Base-by-base conservation (phyloP, 352 stramenopile species). In the Chrysophaeum taylorii region DNA sequence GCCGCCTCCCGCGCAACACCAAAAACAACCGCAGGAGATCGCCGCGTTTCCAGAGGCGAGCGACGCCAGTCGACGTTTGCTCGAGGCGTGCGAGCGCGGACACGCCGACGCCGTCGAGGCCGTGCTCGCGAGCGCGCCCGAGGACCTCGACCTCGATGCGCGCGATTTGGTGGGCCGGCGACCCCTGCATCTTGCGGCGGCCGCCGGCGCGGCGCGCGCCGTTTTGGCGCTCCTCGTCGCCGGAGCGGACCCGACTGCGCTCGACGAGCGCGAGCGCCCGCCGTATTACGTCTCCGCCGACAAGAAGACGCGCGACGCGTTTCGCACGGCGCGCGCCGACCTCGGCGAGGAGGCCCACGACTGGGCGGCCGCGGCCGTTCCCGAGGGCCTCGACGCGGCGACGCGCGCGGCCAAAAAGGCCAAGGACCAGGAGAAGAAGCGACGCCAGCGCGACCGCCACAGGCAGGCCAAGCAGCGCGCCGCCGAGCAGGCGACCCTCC, bases 371-470 rank as follows among this genome's bases (percentile, higher is more conserved):
- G 31, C 14, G 14, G 57, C 33, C 33, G 57, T 66, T 31, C 57
- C 57, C 12, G 33, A 27, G 57, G 12, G 33, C 33, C 57, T 45
- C 33, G 57, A 66, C 57, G 57, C 25, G 12, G 57, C 25, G 18
- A n/a, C 9, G 1, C 1, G 27, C 4, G 15, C 2, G 35, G 33
- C 33, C 14, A 41, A 45, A n/a, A 23, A 31, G 12, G 1, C 15
- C 2, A 41, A 35, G 18, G 57, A 66, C 2, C 14, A 21, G 1
- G 35, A 16, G 14, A 66, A 66, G 57, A 66, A 66, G 35, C 25
- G 23, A n/a, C 57, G 57, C 2, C 57, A 66, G 57, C 57, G 57
- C 57, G 57, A 66, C 12, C 33, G 33, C 1, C 57, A 66, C 16
- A 41, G 33, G 35, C 14, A 9, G 33, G 45, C n/a, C 45, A 57